Evolutionary conservation across 805 yeast genomes (phyloP).

Genomic region (Pichia gijzeniarum): DNA sequence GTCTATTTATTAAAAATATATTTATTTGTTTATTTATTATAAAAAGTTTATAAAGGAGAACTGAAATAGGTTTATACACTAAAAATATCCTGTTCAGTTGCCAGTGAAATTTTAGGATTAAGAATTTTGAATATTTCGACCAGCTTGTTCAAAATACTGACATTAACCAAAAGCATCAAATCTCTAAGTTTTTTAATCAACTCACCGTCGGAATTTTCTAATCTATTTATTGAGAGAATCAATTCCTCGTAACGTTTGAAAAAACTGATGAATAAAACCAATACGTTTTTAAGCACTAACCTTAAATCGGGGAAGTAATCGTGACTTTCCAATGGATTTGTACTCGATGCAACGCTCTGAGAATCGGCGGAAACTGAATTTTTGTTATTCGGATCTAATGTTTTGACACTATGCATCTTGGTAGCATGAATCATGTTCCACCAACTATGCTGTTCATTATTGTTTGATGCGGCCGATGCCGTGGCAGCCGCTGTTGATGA

Average conservation of each 20-base stretch:
- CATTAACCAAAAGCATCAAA: slow-evolving; percentile 23
- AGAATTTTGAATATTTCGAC: slow-evolving; percentile 22
- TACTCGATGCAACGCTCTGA: slow-evolving; percentile 6
- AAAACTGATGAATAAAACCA: slow-evolving; percentile 22
- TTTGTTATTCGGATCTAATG: slow-evolving; percentile 3
- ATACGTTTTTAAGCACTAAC: slow-evolving; percentile 25
- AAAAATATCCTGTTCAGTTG: slow-evolving; percentile 7
- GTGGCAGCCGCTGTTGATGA: slow-evolving; percentile 5
- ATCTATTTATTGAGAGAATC: not conserved
- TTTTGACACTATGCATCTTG: not conserved
- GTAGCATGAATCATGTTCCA: slow-evolving; percentile 6
- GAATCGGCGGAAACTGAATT: too few species aligned
- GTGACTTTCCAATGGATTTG: slow-evolving; percentile 10
- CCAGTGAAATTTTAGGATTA: slow-evolving; percentile 17
- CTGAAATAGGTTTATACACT: too few species aligned
- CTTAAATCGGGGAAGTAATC: slow-evolving; percentile 26
- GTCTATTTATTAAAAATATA: too few species aligned
- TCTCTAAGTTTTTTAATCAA: slow-evolving; percentile 11
- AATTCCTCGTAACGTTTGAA: slow-evolving; percentile 14
- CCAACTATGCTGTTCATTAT: slow-evolving; percentile 4
- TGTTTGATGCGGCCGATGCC: slow-evolving; percentile 5
- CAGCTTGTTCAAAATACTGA: slow-evolving; percentile 26
- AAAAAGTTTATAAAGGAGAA: too few species aligned
- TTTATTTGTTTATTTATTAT: too few species aligned
- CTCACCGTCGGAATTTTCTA: not conserved